These are phyloP conservation scores for Suillus americanus DNA, from an alignment of 768 basidiomycete species.

Conservation along the genomic window DNA sequence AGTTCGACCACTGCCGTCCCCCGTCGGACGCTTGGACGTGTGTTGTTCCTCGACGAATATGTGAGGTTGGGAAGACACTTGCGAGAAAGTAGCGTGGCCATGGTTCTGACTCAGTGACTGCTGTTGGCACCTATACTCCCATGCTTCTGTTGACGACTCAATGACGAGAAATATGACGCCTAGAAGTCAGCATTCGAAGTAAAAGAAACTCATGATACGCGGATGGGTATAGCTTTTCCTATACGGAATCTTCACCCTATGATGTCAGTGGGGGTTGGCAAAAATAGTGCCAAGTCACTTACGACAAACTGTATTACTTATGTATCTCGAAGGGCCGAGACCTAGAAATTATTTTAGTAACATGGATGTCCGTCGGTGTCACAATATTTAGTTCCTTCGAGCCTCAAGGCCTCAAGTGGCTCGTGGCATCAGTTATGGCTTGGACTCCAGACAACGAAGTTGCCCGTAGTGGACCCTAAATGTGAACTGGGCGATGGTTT, in stretches of 20 bases:
- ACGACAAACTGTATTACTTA: background rate
- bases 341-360: constrained; percentile 1
- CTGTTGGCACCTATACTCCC: background rate
- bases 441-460: background rate
- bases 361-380: background rate
- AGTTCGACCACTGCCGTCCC: background rate
- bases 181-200: background rate
- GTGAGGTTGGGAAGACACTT: background rate
- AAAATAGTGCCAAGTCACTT: constrained; percentile 7
- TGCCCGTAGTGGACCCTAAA: background rate
- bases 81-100: background rate
- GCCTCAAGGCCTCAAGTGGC: background rate
- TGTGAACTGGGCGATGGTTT: no score
- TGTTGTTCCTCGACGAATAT: background rate
- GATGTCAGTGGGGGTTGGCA: constrained; percentile 6
- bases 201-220: background rate
- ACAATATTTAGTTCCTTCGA: background rate
- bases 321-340: background rate
- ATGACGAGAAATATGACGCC: background rate
- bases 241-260: constrained; percentile 1
- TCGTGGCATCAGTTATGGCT: background rate
- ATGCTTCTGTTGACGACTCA: background rate
- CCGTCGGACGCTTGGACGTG: background rate
- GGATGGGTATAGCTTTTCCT: constrained; percentile 1
- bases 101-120: background rate